These are phyloP conservation scores for Phyllosticta paracitricarpa DNA, from an alignment of 2,329 filamentous ascomycete species.

Conservation along the genomic window DNA sequence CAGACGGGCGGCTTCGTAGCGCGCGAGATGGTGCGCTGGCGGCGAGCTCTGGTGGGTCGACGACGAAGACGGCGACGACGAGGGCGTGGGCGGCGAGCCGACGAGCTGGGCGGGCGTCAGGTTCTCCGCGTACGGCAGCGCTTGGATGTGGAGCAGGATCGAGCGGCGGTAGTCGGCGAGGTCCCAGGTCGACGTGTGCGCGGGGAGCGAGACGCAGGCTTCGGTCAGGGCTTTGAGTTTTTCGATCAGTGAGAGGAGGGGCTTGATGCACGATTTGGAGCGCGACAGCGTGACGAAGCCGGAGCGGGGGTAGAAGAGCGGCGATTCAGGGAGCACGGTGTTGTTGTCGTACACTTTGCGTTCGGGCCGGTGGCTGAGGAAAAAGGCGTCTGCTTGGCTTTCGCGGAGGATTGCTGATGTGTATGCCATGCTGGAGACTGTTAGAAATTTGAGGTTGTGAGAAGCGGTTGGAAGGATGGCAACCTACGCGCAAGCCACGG, in stretches of 20 bases:
- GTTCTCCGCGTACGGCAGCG: not conserved
- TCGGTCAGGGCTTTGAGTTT: constrained; percentile 23
- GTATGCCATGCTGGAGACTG: constrained; percentile 14
- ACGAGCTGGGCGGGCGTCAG: not conserved
- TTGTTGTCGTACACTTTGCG: not conserved
- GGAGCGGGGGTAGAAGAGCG: constrained; percentile 22
- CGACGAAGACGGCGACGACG: not conserved
- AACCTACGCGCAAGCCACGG: constrained; percentile 13
- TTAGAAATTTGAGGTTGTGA: not conserved
- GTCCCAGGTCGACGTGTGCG: not conserved
- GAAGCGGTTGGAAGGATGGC: not conserved
- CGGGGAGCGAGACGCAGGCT: constrained; percentile 15
- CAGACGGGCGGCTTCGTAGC: constrained; percentile 28
- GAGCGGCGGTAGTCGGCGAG: not conserved
- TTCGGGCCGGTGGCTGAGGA: constrained; percentile 15
- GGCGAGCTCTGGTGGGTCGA: constrained; percentile 13
- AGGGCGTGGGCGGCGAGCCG: not conserved
- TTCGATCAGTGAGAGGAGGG: constrained; percentile 18
- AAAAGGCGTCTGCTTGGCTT: constrained; percentile 18
- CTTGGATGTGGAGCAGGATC: not conserved
- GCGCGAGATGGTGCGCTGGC: constrained; percentile 13
- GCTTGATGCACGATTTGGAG: constrained; percentile 13
- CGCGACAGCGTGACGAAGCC: constrained; percentile 20
- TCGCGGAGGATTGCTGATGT: constrained; percentile 25
- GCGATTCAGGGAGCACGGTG: constrained; percentile 23